Evolutionary conservation across 148 eudicot genomes (phyloP).

Genomic region (Amaranthus hypochondriacus): DNA sequence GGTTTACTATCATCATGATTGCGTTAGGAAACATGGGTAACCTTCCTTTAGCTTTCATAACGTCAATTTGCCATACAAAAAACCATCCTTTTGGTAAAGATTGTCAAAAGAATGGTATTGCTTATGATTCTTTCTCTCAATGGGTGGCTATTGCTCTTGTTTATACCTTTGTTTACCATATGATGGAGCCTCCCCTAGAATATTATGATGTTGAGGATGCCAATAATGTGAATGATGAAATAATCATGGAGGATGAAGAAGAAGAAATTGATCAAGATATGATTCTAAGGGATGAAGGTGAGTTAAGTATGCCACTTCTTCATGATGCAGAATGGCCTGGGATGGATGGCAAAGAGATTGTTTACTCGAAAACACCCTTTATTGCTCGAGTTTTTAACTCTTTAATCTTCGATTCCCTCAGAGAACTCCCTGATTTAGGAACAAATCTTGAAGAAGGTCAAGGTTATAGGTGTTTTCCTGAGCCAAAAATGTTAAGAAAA

Average conservation of each 20-base stretch:
- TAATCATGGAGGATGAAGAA: conserved; percentile 14
- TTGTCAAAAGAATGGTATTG: conserved; percentile 44
- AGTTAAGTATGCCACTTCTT: conserved; percentile 66
- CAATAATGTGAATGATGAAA: conserved; percentile 30
- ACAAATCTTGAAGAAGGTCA: conserved; percentile 27
- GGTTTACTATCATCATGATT: conserved; percentile 74
- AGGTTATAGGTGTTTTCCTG: conserved; percentile 46
- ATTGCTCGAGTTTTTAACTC: conserved; percentile 60
- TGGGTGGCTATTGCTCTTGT: conserved; percentile 68
- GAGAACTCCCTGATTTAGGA: conserved; percentile 41
- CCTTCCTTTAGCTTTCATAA: conserved; percentile 55
- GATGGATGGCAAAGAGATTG: conserved; percentile 69
- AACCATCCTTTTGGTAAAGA: conserved; percentile 50
- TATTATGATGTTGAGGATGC: conserved; percentile 44
- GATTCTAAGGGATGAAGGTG: conserved; percentile 14
- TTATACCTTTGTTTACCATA: conserved; percentile 71
- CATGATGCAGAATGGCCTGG: conserved; percentile 98
- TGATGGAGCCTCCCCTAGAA: conserved; percentile 82
- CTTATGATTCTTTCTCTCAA: conserved; percentile 67
- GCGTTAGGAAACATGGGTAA: conserved; percentile 75
- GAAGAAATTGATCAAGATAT: background rate
- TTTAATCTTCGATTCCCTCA: conserved; percentile 34
- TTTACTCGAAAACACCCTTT: conserved; percentile 64
- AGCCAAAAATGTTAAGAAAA: conserved; percentile 63
- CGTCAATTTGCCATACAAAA: conserved; percentile 47